Conservation (phyloP, 176 grass and related monocot species). For the Triticum monococcum region DNA sequence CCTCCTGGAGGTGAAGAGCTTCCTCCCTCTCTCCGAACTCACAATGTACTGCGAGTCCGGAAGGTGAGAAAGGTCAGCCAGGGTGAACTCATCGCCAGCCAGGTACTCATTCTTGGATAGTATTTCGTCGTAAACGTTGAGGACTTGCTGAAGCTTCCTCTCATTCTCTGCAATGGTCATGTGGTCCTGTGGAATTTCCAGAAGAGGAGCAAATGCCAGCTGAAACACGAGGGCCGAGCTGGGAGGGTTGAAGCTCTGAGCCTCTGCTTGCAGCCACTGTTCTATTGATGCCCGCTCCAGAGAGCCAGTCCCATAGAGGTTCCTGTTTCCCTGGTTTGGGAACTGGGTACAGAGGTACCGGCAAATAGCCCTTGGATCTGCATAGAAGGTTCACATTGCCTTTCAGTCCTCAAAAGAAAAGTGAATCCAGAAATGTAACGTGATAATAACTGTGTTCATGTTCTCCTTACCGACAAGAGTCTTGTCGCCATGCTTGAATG, state of each 20-base stretch:
- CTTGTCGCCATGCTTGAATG: conserved; percentile 70
- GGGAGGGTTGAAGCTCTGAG: conserved; percentile 59
- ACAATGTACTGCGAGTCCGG: conserved; percentile 75
- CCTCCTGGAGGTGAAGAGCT: conserved; percentile 67
- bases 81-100: conserved; percentile 49
- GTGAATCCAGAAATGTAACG: neutral
- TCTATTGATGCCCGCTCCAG: conserved; percentile 79
- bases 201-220: conserved; percentile 54
- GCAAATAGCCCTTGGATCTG: conserved; percentile 57
- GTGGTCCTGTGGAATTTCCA: conserved; percentile 47
- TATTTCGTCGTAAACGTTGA: conserved; percentile 61
- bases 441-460: neutral
- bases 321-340: conserved; percentile 56
- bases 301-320: conserved; percentile 57
- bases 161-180: conserved; percentile 56
- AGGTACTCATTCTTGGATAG: conserved; percentile 55
- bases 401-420: conserved; percentile 24
- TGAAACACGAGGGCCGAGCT: conserved; percentile 84
- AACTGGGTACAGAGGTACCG: conserved; percentile 66
- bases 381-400: neutral
- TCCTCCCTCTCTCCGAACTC: conserved; percentile 52
- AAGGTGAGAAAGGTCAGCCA: conserved; percentile 68
- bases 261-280: conserved; percentile 83
- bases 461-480: conserved; percentile 64
- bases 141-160: conserved; percentile 50